These are phyloP conservation scores for Melastoma malabathricum DNA, from an alignment of 345 rosid species.

Conservation along the genomic window DNA sequence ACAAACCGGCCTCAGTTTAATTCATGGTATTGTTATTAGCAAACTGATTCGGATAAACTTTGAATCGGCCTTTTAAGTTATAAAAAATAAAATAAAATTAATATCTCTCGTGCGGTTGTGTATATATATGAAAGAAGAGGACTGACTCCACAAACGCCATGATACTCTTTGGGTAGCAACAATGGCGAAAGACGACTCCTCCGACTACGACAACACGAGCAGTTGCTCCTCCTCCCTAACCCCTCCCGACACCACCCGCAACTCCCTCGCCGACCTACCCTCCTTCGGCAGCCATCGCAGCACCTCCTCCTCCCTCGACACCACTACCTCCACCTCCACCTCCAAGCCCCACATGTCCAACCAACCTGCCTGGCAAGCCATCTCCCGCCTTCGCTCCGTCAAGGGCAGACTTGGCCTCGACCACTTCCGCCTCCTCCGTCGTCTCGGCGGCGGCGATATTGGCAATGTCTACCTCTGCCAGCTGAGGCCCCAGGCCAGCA, in stretches of 20 bases:
- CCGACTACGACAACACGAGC: constrained; percentile 14
- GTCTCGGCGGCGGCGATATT: constrained; percentile 80
- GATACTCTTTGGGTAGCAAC: not conserved
- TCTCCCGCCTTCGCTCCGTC: constrained; percentile 37
- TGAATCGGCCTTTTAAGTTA: too few relatives aligned
- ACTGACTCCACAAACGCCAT: too few relatives aligned
- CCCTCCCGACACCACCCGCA: constrained; percentile 60
- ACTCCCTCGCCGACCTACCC: constrained; percentile 66
- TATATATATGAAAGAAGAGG: too few relatives aligned
- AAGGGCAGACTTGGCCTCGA: constrained; percentile 71
- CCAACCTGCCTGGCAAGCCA: constrained; percentile 80
- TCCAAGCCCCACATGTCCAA: constrained; percentile 93
- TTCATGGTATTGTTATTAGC: too few relatives aligned
- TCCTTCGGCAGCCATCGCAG: constrained; percentile 71
- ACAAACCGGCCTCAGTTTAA: too few relatives aligned
- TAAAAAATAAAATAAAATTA: too few relatives aligned
- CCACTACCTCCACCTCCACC: constrained; percentile 21
- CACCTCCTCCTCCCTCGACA: constrained; percentile 48
- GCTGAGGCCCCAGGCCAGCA: constrained; percentile 25
- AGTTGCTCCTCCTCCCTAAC: constrained; percentile 17
- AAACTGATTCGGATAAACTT: too few relatives aligned
- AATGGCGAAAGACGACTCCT: constrained; percentile 7
- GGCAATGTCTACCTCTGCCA: constrained; percentile 94
- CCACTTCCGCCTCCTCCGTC: constrained; percentile 63
- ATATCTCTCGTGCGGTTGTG: too few relatives aligned